Conservation (phyloP, 1,284 basidiomycete genomes). For the Peniophora sp. region DNA sequence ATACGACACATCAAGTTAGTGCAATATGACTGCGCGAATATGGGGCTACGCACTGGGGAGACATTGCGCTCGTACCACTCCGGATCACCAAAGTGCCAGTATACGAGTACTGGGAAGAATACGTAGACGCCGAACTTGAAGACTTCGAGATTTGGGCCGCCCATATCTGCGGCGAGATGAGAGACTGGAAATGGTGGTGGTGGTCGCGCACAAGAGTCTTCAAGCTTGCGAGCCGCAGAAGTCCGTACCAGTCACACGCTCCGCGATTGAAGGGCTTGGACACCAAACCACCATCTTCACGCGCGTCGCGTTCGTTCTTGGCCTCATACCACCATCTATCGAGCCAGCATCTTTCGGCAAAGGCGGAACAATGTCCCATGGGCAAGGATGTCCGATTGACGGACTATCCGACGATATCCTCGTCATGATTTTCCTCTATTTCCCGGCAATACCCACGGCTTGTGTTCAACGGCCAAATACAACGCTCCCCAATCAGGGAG, state of each 20-base stretch:
- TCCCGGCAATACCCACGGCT: background rate
- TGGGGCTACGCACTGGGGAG: constrained; percentile 55
- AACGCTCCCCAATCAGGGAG: background rate
- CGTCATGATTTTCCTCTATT: background rate
- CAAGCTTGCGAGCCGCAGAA: too few relatives aligned
- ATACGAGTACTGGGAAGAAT: constrained; percentile 77
- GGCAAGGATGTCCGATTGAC: too few relatives aligned
- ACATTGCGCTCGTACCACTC: constrained; percentile 82
- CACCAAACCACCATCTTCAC: constrained; percentile 14
- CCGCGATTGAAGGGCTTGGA: too few relatives aligned
- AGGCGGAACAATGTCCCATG: too few relatives aligned
- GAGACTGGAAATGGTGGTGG: too few relatives aligned
- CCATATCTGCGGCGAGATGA: constrained; percentile 36
- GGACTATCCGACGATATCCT: background rate
- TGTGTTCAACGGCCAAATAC: too few relatives aligned
- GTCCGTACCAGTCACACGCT: too few relatives aligned
- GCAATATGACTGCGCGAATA: background rate
- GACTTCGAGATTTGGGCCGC: constrained; percentile 76
- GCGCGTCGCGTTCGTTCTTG: too few relatives aligned
- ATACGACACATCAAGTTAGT: constrained; percentile 1
- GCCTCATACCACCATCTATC: too few relatives aligned
- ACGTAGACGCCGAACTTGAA: constrained; percentile 88
- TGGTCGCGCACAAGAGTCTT: too few relatives aligned
- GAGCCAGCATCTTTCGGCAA: too few relatives aligned
- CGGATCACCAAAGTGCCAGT: constrained; percentile 86